phyloP scores from a whole-genome alignment of 208 protist species.

The Borovskyia barvae region DNA sequence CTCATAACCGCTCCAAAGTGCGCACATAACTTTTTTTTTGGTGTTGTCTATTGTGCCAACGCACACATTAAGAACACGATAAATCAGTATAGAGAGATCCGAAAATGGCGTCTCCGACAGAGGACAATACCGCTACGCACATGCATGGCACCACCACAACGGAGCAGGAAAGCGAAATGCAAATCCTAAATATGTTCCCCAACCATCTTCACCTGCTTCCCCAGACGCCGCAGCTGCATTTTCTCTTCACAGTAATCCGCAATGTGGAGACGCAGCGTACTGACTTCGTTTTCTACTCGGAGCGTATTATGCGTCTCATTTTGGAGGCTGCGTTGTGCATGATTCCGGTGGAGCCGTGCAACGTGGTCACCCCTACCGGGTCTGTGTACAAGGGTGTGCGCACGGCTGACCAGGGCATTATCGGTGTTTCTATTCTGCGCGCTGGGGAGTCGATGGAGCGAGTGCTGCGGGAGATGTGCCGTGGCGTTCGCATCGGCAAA shows the following conservation, averaged over 20 bases:
- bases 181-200: slow-evolving; percentile 68
- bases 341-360: slow-evolving; percentile 81
- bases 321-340: slow-evolving; percentile 91
- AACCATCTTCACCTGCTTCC: slow-evolving; percentile 61
- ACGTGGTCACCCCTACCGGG: slow-evolving; percentile 93
- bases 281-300: slow-evolving; percentile 97
- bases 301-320: slow-evolving; percentile 95
- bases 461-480: slow-evolving; percentile 92
- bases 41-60: no score
- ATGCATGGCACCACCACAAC: slow-evolving; percentile 20
- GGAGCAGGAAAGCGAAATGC: slow-evolving; percentile 34
- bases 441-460: slow-evolving; percentile 97
- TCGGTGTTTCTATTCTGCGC: slow-evolving; percentile 96
- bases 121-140: slow-evolving; percentile 12
- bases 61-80: no score
- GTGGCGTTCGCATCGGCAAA: slow-evolving; percentile 97
- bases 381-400: slow-evolving; percentile 70
- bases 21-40: no score
- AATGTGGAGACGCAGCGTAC: slow-evolving; percentile 86
- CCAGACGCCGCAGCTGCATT: slow-evolving; percentile 90
- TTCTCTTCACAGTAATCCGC: slow-evolving; percentile 95
- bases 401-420: slow-evolving; percentile 83
- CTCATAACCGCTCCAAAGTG: no score
- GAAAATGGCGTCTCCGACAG: slow-evolving; percentile 2
- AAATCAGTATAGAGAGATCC: no score